Evolutionary conservation across 23 red algal genomes (phyloP), one percentile per base, ranked within the genome.

Genomic region (Gracilaria vermiculophylla): DNA sequence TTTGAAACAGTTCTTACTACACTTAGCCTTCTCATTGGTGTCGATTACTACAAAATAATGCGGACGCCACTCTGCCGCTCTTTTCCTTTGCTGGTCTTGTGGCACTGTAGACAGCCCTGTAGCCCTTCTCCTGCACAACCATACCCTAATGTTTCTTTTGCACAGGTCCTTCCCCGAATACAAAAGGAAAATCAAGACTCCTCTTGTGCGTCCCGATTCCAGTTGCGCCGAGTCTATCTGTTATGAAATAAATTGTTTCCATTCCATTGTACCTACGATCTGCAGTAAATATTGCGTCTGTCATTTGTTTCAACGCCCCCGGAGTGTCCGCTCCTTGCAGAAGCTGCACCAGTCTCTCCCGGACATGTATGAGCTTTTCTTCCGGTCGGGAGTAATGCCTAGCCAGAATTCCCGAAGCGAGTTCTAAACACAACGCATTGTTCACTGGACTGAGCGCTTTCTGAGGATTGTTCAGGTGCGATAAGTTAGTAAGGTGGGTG

Each of bases 121-220:
- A 83, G 6, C 80, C 80, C 0, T 45, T 35, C 50, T 65, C 58
- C 52, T 42, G 54, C 16, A 83, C 48, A 69, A 44, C 37, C 58
- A 83, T 70, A 1, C 60, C 80, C 33, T 83, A 70, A 33, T 83
- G 80, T 44, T 24, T 10, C 29, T 83, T 70, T 3, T 61, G 15
- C 27, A 83, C 70, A 0, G 80, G 2, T 9, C 80, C 80, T 6
- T 70, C 80, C 7, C 61, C 80, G 2, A 45, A 83, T 8, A 83
- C 80, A 12, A 69, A 83, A 10, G 58, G 80, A 52, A 51, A 83
- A 0, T 83, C 80, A 1, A 70, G 31, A 53, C 80, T 83, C 10
- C 61, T 35, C 34, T 69, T 70, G 0, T 83, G 80, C 19, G 61
- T 69, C 1, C 56, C 56, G 7, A 83, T 4, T 50, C 61, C 80